Evolutionary conservation across 768 basidiomycete species (phyloP), one percentile per base, ranked within the genome.

Genomic region (Cyclocybe aegerita): DNA sequence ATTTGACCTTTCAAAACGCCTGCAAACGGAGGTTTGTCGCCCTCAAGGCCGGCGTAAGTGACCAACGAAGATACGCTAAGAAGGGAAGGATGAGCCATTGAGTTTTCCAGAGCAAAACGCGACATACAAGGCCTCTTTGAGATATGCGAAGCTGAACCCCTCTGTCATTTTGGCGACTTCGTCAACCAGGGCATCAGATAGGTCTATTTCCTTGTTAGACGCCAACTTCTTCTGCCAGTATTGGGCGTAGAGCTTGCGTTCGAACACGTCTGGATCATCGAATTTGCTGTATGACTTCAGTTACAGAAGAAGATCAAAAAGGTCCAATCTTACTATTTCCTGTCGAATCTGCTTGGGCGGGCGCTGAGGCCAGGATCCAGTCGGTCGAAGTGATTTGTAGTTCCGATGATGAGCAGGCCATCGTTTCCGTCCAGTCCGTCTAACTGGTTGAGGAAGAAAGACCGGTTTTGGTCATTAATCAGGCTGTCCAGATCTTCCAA

Each of bases 101-200:
- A 12, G 10, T 12, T 15, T 30, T 11, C n/a, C 12, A 10, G 30
- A 49, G 31, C 29, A 17, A 31, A 17, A 35, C 14, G 47, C n/a
- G 23, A 75, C 88, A 53, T 63, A 93, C 91, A 93, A 93, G 2
- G 82, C 89, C 67, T 93, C 92, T 65, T 95, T 93, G 59, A 94
- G 72, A 66, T 91, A 93, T 0, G 92, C 90, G 64, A 93, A 93
- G 57, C 86, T 89, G 71, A 93, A 93, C 30, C 73, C 70, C 31
- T 77, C 71, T 0, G 90, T 93, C 50, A 67, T 46, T 8, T 74
- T 67, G 4, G 85, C 88, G 23, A 89, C 70, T 54, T 82, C 77
- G 9, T 77, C 65, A 12, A 84, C 73, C 31, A 93, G 74, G 9
- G 70, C 54, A 55, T 90, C 85, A 0, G 91, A 82, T 71, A 90